Base-by-base conservation (phyloP, 2,329 filamentous ascomycete species). In the Fusarium duplospermum region DNA sequence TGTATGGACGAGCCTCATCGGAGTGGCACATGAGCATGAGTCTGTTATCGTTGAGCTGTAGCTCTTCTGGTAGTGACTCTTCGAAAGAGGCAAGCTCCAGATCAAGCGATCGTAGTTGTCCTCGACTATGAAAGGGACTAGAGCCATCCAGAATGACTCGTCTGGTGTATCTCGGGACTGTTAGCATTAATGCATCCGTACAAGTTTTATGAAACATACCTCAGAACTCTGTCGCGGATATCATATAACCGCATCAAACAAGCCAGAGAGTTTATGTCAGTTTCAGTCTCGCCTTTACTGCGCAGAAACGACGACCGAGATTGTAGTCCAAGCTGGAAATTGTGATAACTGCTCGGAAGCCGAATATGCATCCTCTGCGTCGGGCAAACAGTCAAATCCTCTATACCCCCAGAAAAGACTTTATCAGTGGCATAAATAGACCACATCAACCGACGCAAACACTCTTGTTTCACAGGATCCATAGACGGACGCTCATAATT, bases 341-440 rank as follows among this genome's bases (percentile, higher is more conserved):
- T 74, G 14, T 74, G 72, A 6, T 80, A 70, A 8, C 75, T 74
- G 18, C 76, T 74, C 0, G 79, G 79, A 3, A 80, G 33, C 0
- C 77, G 69, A 11, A 80, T 70, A 13, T 78, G 74, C 47, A 80
- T 76, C 7, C 78, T 62, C 6, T 75, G 66, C 0, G 71, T 66
- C 0, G 77, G 78, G 31, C 78, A 80, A 4, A 81, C 72, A 0
- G 77, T 73, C 10, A 81, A 31, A 33, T 81, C 80, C 6, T 80
- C 76, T 14, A 81, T 78, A 0, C 80, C 79, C 0, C 80, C 80
- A 0, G 70, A 79, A 13, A 81, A 77, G 0, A 76, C 4, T 7
- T 75, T 73, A 24, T 81, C 80, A 0, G 78, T 52, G 0, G 31
- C 18, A 16, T 76, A 81, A 1, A 80, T 74, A 0, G 77, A 72